These are phyloP conservation scores for Cucurbita argyrosperma DNA, from an alignment of 306 rosid genomes.

Conservation along the genomic window DNA sequence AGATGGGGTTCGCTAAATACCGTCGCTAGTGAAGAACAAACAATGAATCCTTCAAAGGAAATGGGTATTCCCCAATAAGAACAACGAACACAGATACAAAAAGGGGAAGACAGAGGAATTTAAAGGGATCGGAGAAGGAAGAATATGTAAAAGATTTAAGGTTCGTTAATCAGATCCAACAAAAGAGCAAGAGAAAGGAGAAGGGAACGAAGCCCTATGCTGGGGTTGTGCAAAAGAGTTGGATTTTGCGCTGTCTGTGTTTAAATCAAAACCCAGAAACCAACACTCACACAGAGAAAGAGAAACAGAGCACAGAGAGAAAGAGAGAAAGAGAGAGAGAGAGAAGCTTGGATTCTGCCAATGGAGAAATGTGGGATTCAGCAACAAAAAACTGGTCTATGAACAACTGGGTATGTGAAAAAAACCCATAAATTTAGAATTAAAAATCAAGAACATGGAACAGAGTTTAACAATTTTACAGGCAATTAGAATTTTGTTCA, in stretches of 20 bases:
- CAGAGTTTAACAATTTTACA: not conserved
- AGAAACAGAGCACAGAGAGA: not conserved
- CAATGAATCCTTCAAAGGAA: not conserved
- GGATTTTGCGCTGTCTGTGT: constrained; percentile 35
- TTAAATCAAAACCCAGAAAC: not conserved
- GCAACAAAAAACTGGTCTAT: not conserved
- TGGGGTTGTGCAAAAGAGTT: constrained; percentile 21
- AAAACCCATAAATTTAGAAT: not conserved
- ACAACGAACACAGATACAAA: not conserved
- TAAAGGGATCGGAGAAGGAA: constrained; percentile 11
- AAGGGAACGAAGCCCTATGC: constrained; percentile 59
- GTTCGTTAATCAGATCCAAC: constrained; percentile 8
- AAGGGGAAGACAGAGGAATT: not conserved
- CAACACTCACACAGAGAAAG: constrained; percentile 6
- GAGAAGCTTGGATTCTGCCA: constrained; percentile 1
- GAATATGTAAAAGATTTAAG: not conserved
- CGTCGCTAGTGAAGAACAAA: not conserved
- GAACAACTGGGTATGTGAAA: not conserved
- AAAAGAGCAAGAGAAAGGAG: constrained; percentile 6
- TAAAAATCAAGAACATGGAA: not conserved
- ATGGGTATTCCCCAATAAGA: not conserved
- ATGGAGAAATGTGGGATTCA: constrained; percentile 3
- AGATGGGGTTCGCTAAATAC: not conserved
- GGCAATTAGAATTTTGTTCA: not conserved
- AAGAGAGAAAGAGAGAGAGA: not conserved